These are phyloP conservation scores for Pluteus cervinus DNA, from an alignment of 768 basidiomycete genomes.

Conservation along the genomic window DNA sequence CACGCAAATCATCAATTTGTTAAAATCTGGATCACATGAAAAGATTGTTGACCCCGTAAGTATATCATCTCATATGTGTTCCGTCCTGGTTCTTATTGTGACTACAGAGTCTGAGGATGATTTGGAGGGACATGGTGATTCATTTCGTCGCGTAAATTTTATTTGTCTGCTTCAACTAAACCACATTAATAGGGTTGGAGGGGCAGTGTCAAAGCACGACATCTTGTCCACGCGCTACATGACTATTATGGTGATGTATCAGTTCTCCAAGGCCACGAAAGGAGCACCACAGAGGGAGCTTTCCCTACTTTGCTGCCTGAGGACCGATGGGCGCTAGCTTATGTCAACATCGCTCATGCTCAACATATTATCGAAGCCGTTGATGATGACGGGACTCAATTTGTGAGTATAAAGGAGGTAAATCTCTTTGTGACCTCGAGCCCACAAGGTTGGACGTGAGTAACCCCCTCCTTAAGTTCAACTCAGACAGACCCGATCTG, in stretches of 20 bases:
- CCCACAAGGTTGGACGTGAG: slow-evolving; percentile 31
- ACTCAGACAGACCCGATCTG: background rate
- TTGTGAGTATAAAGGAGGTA: slow-evolving; percentile 34
- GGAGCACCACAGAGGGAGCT: slow-evolving; percentile 7
- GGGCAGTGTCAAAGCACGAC: slow-evolving; percentile 14
- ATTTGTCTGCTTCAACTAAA: too few relatives aligned
- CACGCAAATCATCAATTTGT: too few relatives aligned
- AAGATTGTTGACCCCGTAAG: slow-evolving; percentile 34
- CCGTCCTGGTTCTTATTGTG: background rate
- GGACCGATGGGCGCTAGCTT: slow-evolving; percentile 34
- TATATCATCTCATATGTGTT: background rate
- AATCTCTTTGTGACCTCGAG: slow-evolving; percentile 28
- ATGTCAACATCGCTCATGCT: slow-evolving; percentile 32
- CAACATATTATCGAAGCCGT: slow-evolving; percentile 35
- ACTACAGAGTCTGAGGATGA: slow-evolving; percentile 35
- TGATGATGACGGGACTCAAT: slow-evolving; percentile 37
- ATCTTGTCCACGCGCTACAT: slow-evolving; percentile 6
- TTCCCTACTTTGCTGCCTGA: slow-evolving; percentile 11
- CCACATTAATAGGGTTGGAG: slow-evolving; percentile 33
- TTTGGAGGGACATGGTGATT: slow-evolving; percentile 52
- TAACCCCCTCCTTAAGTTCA: background rate
- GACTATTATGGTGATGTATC: too few relatives aligned
- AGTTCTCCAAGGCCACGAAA: background rate
- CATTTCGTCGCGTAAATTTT: slow-evolving; percentile 45
- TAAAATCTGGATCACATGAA: slow-evolving; percentile 40